Evolutionary conservation across 768 basidiomycete species (phyloP), one percentile per base, ranked within the genome.

Genomic region (Coprinopsis cinerea): DNA sequence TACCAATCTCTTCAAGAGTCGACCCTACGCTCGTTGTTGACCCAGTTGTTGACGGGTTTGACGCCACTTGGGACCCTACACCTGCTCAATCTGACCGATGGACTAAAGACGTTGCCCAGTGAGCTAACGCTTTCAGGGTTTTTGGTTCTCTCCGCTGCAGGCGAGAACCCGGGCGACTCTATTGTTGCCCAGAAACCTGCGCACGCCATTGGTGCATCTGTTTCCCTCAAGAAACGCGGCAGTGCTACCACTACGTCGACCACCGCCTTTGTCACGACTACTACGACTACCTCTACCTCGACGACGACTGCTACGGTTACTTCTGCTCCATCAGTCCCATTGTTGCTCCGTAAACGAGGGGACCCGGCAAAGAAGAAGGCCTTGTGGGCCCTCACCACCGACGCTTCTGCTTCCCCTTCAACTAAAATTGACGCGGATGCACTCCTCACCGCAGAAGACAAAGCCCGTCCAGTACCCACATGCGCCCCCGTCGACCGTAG

Each of bases 381-480:
- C 0, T 73, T 97, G 28, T 96, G 94, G 94, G 74, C 90, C 0
- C 73, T 94, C 26, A 83, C 72, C 32, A 68, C 85, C 1, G 52
- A 54, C 7, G 36, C 61, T 1, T 41, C 36, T 2, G 32, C 48
- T 4, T 79, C 88, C 2, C 74, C 81, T 0, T 79, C 88, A 2
- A 80, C 88, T 0, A 70, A 79, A 7, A 88, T 95, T 52, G 89
- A 95, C 62, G 77, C 90, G 7, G 88, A 92, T 50, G 73, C 83
- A 22, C 80, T 96, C 26, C 78, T 97, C 37, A 93, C 92, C 10
- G 74, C 82, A 22, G 85, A 80, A 32, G 95, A 98, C 63, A 84
- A 85, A 50, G 74, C 73, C 26, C 82, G 91, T 2, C 93, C 92
- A 0, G 76, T 78, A 27, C 85, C 86, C 23, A 77, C 79, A 4